Conservation (phyloP, 768 basidiomycete genomes). For the Neoboletus magnificus region DNA sequence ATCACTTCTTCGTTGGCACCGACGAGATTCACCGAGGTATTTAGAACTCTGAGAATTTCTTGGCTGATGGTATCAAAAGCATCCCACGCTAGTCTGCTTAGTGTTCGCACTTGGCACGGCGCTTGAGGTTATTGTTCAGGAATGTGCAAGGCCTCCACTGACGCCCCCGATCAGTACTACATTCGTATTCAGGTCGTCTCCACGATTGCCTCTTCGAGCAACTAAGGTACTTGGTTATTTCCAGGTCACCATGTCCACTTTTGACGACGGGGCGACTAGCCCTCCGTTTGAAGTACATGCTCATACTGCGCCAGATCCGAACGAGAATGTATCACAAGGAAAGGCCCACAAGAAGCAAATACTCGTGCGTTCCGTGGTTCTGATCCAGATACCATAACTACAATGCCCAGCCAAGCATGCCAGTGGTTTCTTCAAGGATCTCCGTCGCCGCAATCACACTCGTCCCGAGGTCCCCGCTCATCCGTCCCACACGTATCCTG, state of each 20-base stretch:
- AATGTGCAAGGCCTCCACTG: background rate
- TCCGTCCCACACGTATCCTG: background rate
- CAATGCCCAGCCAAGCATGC: background rate
- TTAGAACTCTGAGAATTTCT: background rate
- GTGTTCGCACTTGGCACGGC: too few species aligned
- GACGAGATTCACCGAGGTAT: background rate
- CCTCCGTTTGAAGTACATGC: background rate
- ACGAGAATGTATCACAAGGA: background rate
- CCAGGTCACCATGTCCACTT: background rate
- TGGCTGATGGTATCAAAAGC: background rate
- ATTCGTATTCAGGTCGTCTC: background rate
- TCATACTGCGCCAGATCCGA: background rate
- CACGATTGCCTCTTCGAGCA: background rate
- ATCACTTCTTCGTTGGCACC: slow-evolving; percentile 26
- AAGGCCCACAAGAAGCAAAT: background rate
- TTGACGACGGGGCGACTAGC: background rate
- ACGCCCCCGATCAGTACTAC: too few species aligned
- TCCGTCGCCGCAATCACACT: background rate
- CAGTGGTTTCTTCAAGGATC: background rate
- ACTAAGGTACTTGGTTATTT: background rate
- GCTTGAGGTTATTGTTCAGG: background rate
- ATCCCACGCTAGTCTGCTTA: slow-evolving; percentile 6
- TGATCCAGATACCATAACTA: background rate
- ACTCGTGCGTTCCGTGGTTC: background rate
- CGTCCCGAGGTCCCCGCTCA: background rate